Base-by-base conservation (phyloP, 306 rosid species). In the Vigna trinervia region DNA sequence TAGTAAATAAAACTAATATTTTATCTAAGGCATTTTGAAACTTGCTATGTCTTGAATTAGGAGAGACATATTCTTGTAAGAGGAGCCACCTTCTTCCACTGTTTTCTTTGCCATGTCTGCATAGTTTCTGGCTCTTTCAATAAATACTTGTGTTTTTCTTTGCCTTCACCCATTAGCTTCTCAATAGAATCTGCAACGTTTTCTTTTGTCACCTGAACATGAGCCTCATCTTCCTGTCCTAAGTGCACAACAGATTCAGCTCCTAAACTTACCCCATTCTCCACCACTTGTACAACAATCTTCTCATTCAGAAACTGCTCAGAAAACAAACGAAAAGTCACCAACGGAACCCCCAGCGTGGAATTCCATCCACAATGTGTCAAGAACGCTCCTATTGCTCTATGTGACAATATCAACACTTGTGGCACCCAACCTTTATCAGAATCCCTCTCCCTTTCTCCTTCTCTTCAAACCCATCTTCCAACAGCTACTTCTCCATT, bases 281-380 rank as follows among this genome's bases (percentile, higher is more conserved):
- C 57, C 73, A 74, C 6, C 20, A 88, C 26, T 26, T 86, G 73
- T 0, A 66, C 86, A 4, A 84, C 71, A 4, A 88, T 57, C 57
- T 80, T 88, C 84, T 86, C 86, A 45, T 84, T 86, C n/a, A 53
- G 58, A 11, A 89, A 73, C 19, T 89, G 91, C 1, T 89, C 93
- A 0, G 22, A 82, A 64, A 83, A 89, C 7, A 79, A 4, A 0
- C 91, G 91, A 86, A 82, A 89, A 3, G 91, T 87, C 0, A 82
- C 56, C 79, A 89, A 23, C 0, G 91, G 91, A 17, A 85, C 71
- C 1, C 89, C 89, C 0, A 82, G 58, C 4, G 86, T 85, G 0
- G 93, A 89, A 80, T 89, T 89, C 91, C 93, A 89, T 0, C 91
- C 91, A 26, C 89, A 83, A 11, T 89, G 93, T 1, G 88, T 89